Conservation (phyloP, 2,329 filamentous ascomycete genomes). For the Triangularia setosa region DNA sequence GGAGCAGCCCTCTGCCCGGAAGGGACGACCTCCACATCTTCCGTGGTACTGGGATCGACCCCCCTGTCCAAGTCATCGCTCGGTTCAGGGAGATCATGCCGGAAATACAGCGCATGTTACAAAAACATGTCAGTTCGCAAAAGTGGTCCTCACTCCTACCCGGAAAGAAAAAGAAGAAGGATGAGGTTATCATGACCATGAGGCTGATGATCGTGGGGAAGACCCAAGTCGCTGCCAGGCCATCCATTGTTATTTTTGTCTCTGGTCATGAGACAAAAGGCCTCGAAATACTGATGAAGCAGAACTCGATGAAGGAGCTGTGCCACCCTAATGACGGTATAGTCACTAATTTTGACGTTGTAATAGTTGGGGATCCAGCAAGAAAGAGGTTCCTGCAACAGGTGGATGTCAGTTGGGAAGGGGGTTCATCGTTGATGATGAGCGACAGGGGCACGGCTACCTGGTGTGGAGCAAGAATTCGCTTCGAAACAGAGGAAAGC, state of each 20-base stretch:
- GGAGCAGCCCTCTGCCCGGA: background rate
- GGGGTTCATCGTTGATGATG: background rate
- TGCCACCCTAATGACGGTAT: conserved; percentile 13
- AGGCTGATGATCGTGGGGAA: conserved; percentile 14
- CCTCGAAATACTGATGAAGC: conserved; percentile 3
- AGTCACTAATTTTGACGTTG: conserved; percentile 7
- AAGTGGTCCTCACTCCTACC: background rate
- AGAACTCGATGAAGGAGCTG: conserved; percentile 1
- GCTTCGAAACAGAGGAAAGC: background rate
- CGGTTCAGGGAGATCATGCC: conserved; percentile 1
- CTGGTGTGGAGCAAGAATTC: conserved; percentile 9
- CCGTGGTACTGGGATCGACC: background rate
- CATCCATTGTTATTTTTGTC: conserved; percentile 13
- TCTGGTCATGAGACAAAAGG: background rate
- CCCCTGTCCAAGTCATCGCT: background rate
- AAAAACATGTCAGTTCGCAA: background rate
- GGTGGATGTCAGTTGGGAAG: background rate
- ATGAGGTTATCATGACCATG: conserved; percentile 7
- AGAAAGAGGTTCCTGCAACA: conserved; percentile 5
- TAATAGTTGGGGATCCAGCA: conserved; percentile 7
- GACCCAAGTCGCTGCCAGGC: background rate
- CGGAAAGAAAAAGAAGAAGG: background rate
- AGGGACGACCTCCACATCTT: background rate
- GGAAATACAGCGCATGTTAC: background rate
- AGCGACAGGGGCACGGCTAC: conserved; percentile 2